Base-by-base conservation (phyloP, 257 asterid species). In the Solanum ossicruentum region DNA sequence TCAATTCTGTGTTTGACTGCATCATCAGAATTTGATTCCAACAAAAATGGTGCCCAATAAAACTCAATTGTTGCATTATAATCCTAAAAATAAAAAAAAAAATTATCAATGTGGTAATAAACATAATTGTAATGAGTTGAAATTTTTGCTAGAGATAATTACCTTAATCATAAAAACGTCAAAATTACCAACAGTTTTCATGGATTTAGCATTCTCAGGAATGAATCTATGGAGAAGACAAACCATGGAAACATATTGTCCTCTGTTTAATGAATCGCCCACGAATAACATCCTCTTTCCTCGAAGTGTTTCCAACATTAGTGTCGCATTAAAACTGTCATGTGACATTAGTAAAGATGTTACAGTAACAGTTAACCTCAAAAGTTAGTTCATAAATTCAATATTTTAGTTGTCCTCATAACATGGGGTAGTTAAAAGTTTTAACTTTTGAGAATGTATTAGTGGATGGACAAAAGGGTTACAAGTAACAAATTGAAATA, bases 21-120 rank as follows among this genome's bases (percentile, higher is more conserved):
- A 84, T 94, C 93, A 21, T 95, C 99, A 0, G 98, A 85, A 84
- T 95, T 95, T 16, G 99, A 93, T 85, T 95, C 98, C 17, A 94
- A 87, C 10, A 96, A 90, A 84, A 93, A 92, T 13, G 98, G 99
- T 4, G 95, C 95, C 98, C 98, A 96, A 21, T 94, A 92, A 87
- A 88, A 96, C 85, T 92, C 98, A 12, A 96, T 88, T 7, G 91
- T 91, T 0, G 94, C 97, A 86, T 93, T 89, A 20, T 96, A 96
- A n/a, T 90, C 94, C 99, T 95, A 3, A 10, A 28, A 57, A 36
- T 36, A 3, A 2, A 54, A 57, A 28, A 23, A 2, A 28, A 18
- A 15, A 36, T 3, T 36, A 26, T 23, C 7, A 51, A 51, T 78
- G 63, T 7, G 8, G 15, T 12, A 78, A 23, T 51, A 20, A 80